phyloP scores from a whole-genome alignment of 2,329 filamentous ascomycete genomes.

The Dryadomyces quercus-mongolicae region DNA sequence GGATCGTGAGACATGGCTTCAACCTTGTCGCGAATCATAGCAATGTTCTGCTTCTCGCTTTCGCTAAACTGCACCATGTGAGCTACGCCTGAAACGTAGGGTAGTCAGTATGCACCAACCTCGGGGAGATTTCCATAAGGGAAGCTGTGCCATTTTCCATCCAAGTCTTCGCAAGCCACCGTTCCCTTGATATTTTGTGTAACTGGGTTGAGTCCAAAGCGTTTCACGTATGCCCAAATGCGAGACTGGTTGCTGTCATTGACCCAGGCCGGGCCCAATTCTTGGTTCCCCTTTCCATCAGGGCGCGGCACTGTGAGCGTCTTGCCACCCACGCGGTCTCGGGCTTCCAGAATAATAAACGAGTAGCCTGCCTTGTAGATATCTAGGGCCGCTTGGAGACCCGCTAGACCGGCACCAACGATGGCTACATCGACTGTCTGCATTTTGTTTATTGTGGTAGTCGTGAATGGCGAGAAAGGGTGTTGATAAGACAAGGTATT shows the following conservation, averaged over 20 bases:
- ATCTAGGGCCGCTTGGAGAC: not conserved
- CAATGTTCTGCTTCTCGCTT: not conserved
- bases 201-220: not conserved
- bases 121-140: not conserved
- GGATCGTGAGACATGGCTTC: not conserved
- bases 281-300: not conserved
- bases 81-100: not conserved
- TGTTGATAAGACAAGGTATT: too few relatives aligned
- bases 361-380: not conserved
- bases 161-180: not conserved
- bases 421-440: not conserved
- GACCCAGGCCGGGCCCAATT: conserved; percentile 9
- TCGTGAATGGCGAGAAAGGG: too few relatives aligned
- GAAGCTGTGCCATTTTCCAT: not conserved
- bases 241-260: conserved; percentile 10
- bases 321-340: conserved; percentile 2
- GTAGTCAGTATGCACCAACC: not conserved
- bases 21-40: not conserved
- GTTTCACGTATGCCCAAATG: not conserved
- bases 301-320: not conserved
- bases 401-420: not conserved
- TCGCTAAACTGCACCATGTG: not conserved
- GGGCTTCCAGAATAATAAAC: not conserved
- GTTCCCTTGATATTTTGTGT: not conserved
- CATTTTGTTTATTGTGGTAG: not conserved